Percentiles rank a stretch among this genome's conserved stretches.
Conservation (phyloP, 2,329 filamentous ascomycete species). For the Pyricularia grisea region DNA sequence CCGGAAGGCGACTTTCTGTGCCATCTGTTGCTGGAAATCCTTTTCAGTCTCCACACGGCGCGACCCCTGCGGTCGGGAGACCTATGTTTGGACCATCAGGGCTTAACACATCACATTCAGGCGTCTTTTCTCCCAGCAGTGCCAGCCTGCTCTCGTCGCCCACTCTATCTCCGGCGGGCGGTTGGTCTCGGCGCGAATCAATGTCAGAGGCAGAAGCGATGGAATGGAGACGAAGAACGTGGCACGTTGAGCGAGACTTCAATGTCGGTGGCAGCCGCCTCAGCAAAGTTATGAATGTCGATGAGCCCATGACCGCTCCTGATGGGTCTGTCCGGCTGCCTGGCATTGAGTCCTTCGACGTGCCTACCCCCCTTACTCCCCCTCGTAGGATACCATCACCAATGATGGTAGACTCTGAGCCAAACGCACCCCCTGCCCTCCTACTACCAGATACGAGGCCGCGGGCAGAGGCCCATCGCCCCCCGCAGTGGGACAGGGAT, state of each 20-base stretch:
- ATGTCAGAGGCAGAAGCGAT: constrained; percentile 55
- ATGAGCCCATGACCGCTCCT: constrained; percentile 42
- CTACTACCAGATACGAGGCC: constrained; percentile 19
- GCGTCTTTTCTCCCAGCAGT: constrained; percentile 37
- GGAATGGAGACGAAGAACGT: constrained; percentile 75
- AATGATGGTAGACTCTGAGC: constrained; percentile 61
- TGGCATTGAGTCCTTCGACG: constrained; percentile 87
- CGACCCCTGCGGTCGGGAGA: constrained; percentile 41
- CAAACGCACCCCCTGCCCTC: constrained; percentile 24
- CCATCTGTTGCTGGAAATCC: constrained; percentile 61
- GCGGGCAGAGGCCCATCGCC: constrained; percentile 37
- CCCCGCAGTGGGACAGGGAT: constrained; percentile 43
- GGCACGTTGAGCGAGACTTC: constrained; percentile 71
- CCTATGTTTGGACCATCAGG: constrained; percentile 44
- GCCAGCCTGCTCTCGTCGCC: constrained; percentile 55
- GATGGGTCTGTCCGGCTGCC: constrained; percentile 63
- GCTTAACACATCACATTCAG: constrained; percentile 43
- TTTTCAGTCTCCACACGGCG: constrained; percentile 55
- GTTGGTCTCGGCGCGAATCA: constrained; percentile 58
- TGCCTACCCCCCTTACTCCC: constrained; percentile 54
- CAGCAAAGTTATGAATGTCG: constrained; percentile 65
- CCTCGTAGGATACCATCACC: constrained; percentile 60
- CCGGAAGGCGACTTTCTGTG: constrained; percentile 70
- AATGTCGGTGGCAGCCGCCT: constrained; percentile 61
- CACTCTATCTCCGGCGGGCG: constrained; percentile 47